A percentile compares a stretch with the other conserved stretches of the same genome.
Conservation (phyloP, 2,329 filamentous ascomycete species). For the Xylariaceae sp. region DNA sequence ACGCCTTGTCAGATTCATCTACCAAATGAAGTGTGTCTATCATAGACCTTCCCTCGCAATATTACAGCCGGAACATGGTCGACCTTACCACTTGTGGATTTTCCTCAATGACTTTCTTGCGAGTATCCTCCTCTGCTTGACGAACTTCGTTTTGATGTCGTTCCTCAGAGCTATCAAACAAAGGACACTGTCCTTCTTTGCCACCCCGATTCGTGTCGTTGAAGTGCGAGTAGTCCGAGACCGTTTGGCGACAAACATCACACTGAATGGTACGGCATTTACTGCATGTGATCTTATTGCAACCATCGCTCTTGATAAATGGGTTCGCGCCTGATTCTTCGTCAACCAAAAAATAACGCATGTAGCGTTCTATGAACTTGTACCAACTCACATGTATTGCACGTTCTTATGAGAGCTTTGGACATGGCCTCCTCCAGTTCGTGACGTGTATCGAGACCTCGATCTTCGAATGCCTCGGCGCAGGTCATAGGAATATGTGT, state of each 20-base stretch:
- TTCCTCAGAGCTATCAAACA: slow-evolving; percentile 60
- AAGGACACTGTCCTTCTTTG: slow-evolving; percentile 54
- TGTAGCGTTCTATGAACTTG: too few species aligned
- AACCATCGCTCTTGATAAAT: slow-evolving; percentile 75
- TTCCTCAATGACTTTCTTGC: slow-evolving; percentile 49
- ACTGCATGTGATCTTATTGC: slow-evolving; percentile 78
- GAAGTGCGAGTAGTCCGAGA: slow-evolving; percentile 65
- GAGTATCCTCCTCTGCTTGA: slow-evolving; percentile 55
- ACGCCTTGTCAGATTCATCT: slow-evolving; percentile 7
- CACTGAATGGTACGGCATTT: slow-evolving; percentile 56
- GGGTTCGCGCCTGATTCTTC: slow-evolving; percentile 51
- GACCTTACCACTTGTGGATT: slow-evolving; percentile 52
- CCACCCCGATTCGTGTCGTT: slow-evolving; percentile 45
- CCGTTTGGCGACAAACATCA: slow-evolving; percentile 68
- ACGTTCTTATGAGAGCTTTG: slow-evolving; percentile 69
- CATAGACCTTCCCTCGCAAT: background rate
- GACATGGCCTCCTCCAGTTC: slow-evolving; percentile 82
- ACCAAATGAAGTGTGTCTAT: background rate
- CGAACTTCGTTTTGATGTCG: slow-evolving; percentile 61
- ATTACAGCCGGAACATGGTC: background rate
- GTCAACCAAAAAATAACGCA: too few species aligned
- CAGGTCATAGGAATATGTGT: slow-evolving; percentile 73
- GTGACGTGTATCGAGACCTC: slow-evolving; percentile 57
- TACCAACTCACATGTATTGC: slow-evolving; percentile 58
- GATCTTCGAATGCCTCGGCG: slow-evolving; percentile 58